Base-by-base conservation (phyloP, 2,329 filamentous ascomycete genomes). In the Diatrype stigma region DNA sequence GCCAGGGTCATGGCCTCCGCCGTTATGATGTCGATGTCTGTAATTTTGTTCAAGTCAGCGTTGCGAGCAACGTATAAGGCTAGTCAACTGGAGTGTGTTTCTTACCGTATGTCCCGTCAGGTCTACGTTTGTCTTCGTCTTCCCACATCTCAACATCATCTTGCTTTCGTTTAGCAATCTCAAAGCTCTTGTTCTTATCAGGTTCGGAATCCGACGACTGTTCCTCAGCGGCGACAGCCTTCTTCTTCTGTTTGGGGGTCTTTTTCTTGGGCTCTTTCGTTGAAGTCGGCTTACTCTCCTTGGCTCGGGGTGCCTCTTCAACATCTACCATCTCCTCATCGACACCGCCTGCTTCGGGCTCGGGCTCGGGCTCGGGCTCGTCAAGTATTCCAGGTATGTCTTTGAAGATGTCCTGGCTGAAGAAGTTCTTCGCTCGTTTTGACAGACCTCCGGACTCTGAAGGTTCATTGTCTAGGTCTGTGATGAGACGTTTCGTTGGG, bases 1-100 rank as follows among this genome's bases (percentile, higher is more conserved):
- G 94, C 95, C 16, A 99, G 80, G 0, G 93, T 95, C 94, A 99
- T 99, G 57, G 95, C 94, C 76, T 99, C 94, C 5, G 91, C 94
- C n/a, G 94, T 99, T 65, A 97, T 96, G 63, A 99, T 97, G 68
- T 97, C 91, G 71, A 99, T 96, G 66, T 96, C 92, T 79, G 26
- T 6, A 70, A 67, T 49, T 26, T n/a, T n/a, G n/a, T 26, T 22
- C 50, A 44, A 23, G 49, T 64, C 60, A 67, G 64, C 45, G 50
- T 34, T 17, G 26, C 14, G 22, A 32, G 5, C 23, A 21, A 17
- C 16, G 19, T 12, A 40, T 28, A 30, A 45, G 23, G 21, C 1
- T 14, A 26, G n/a, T 19, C 5, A n/a, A 8, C 34, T 16, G 42
- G 17, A 23, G 1, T 2, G 11, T 42, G 16, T 22, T 45, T 57